Conservation (phyloP, 1,284 basidiomycete genomes). For the Microbotryomycetes sp. region DNA sequence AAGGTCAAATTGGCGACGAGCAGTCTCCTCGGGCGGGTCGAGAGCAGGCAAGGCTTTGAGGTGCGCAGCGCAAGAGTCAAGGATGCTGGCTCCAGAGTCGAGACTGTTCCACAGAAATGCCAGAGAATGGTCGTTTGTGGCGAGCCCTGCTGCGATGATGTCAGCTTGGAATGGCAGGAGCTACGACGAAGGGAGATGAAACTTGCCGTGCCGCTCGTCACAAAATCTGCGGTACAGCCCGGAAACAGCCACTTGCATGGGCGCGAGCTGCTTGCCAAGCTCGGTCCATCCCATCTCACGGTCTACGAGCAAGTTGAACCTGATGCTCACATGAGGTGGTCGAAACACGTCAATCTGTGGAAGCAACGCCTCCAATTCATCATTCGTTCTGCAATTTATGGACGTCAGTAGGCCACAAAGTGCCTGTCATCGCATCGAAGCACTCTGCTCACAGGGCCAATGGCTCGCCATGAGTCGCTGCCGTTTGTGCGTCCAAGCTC, state of each 20-base stretch:
- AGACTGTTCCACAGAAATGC: background rate
- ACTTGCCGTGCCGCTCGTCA: background rate
- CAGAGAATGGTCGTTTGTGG: background rate
- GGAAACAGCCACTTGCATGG: background rate
- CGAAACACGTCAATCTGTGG: background rate
- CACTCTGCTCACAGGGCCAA: background rate
- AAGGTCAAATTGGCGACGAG: constrained; percentile 11
- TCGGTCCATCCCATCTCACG: constrained; percentile 10
- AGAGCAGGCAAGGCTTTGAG: background rate
- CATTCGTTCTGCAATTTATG: constrained; percentile 1
- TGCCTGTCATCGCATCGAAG: background rate
- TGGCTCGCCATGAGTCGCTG: background rate
- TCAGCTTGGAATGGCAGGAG: background rate
- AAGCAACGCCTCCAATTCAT: constrained; percentile 4
- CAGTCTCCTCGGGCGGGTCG: background rate
- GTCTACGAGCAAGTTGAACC: background rate
- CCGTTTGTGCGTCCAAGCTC: constrained; percentile 13
- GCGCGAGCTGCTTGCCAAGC: constrained; percentile 11
- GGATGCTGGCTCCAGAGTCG: background rate
- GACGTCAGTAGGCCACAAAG: background rate
- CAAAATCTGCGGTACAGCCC: constrained; percentile 3
- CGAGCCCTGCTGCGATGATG: background rate
- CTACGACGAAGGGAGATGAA: background rate
- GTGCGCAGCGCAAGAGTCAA: background rate
- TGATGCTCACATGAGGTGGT: background rate